These are phyloP conservation scores for Apostasia ramifera DNA, from an alignment of 106 monocot genomes.

Conservation along the genomic window DNA sequence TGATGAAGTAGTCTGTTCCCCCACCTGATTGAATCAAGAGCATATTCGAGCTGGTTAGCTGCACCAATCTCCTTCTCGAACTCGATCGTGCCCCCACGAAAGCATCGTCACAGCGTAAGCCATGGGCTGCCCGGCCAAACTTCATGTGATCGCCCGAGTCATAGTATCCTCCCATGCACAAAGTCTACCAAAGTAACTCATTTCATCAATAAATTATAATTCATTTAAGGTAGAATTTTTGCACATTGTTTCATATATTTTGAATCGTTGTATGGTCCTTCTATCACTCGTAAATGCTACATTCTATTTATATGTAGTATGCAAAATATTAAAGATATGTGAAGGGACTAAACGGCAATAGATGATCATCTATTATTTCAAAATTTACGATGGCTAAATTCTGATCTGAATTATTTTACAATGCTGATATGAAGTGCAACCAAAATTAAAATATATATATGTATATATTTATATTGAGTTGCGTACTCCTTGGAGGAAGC, in stretches of 20 bases:
- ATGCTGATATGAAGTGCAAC: background rate
- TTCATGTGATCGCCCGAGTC: conserved; percentile 95
- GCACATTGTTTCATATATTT: no score
- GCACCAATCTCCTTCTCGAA: conserved; percentile 70
- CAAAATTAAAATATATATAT: background rate
- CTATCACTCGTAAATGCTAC: no score
- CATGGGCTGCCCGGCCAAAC: conserved; percentile 87
- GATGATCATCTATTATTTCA: no score
- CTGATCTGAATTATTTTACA: no score
- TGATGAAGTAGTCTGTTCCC: conserved; percentile 94
- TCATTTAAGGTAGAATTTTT: no score
- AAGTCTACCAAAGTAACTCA: conserved; percentile 52
- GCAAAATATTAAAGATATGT: no score
- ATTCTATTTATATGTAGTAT: no score
- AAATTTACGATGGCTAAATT: no score
- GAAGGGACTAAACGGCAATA: no score
- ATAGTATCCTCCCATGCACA: conserved; percentile 78
- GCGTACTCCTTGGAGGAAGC: conserved; percentile 49
- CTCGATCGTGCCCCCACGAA: conserved; percentile 61
- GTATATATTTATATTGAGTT: background rate
- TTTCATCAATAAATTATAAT: background rate
- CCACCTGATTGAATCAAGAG: conserved; percentile 71
- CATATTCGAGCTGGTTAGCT: conserved; percentile 45
- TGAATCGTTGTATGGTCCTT: no score
- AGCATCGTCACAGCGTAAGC: conserved; percentile 75